Percentiles rank a stretch among this genome's conserved stretches.
phyloP scores from a whole-genome alignment of 176 grass and related monocot genomes.

The barley (Hordeum vulgare) region DNA sequence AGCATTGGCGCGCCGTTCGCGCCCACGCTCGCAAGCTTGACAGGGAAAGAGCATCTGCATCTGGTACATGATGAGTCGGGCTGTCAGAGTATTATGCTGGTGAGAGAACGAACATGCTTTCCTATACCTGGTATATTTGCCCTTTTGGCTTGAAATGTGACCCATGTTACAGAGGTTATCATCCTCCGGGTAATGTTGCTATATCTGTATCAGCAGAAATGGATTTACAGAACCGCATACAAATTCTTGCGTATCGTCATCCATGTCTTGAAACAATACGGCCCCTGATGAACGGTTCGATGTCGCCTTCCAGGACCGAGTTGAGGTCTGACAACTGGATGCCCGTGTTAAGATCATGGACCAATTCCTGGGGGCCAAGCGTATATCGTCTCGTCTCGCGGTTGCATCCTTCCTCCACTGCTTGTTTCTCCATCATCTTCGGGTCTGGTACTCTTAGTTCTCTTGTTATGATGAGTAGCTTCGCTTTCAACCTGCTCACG shows the following conservation, averaged over 20 bases:
- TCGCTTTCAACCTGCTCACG: slow-evolving; percentile 69
- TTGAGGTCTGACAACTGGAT: slow-evolving; percentile 61
- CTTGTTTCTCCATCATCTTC: slow-evolving; percentile 37
- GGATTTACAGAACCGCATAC: slow-evolving; percentile 10
- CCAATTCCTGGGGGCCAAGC: slow-evolving; percentile 54
- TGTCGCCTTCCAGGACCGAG: slow-evolving; percentile 63
- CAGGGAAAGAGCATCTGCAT: slow-evolving; percentile 3
- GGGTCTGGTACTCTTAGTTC: slow-evolving; percentile 30
- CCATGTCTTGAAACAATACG: slow-evolving; percentile 52
- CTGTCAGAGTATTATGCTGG: too few species aligned
- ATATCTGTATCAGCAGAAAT: slow-evolving; percentile 6
- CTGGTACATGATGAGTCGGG: background rate
- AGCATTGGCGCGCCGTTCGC: background rate
- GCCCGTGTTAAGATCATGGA: slow-evolving; percentile 75
- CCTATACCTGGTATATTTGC: background rate
- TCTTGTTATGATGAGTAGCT: slow-evolving; percentile 57
- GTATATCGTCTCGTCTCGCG: slow-evolving; percentile 62
- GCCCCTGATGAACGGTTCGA: slow-evolving; percentile 62
- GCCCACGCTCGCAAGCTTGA: slow-evolving; percentile 11
- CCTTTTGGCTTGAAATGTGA: slow-evolving; percentile 18
- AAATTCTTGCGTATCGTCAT: background rate
- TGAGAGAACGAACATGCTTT: background rate
- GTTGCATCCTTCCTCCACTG: slow-evolving; percentile 21
- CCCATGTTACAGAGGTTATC: slow-evolving; percentile 22
- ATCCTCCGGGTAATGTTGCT: slow-evolving; percentile 6